Conservation (phyloP, 2,329 filamentous ascomycete genomes). For the Ophiosphaerella korrae region DNA sequence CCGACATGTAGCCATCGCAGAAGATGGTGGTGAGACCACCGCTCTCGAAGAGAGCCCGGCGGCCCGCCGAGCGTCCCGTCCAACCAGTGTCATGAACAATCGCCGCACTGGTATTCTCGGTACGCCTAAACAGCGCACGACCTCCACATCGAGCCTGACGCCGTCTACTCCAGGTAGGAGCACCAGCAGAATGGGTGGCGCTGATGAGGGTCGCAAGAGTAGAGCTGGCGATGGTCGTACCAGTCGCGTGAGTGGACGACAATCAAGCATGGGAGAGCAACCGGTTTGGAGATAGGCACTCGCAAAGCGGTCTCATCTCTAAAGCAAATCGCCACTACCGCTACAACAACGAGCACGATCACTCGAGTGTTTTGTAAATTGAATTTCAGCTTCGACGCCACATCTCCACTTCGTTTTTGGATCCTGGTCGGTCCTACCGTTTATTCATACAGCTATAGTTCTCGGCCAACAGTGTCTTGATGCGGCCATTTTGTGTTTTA, state of each 20-base stretch:
- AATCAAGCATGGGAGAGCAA: slow-evolving; percentile 30
- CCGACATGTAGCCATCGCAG: slow-evolving; percentile 28
- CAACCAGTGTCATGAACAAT: slow-evolving; percentile 36
- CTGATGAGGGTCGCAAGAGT: slow-evolving; percentile 32
- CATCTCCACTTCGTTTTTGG: slow-evolving; percentile 16
- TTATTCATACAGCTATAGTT: slow-evolving; percentile 21
- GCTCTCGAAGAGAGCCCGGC: slow-evolving; percentile 38
- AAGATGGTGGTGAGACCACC: slow-evolving; percentile 24
- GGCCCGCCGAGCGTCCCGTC: slow-evolving; percentile 30
- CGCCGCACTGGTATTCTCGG: slow-evolving; percentile 39
- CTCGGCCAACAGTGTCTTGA: neutral
- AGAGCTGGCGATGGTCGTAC: slow-evolving; percentile 19
- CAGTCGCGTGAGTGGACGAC: slow-evolving; percentile 30
- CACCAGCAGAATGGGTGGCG: slow-evolving; percentile 28
- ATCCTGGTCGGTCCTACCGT: slow-evolving; percentile 21
- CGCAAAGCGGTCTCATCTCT: slow-evolving; percentile 13
- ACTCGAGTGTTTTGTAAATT: neutral
- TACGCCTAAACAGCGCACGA: slow-evolving; percentile 32
- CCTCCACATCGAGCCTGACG: slow-evolving; percentile 25
- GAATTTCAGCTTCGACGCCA: neutral
- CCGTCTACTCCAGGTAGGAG: slow-evolving; percentile 23
- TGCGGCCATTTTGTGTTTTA: slow-evolving; percentile 4
- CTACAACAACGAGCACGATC: neutral
- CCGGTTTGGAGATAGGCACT: slow-evolving; percentile 32
- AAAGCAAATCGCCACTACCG: neutral